Conservation (phyloP, 2,329 filamentous ascomycete genomes). For the Diplodia corticola region DNA sequence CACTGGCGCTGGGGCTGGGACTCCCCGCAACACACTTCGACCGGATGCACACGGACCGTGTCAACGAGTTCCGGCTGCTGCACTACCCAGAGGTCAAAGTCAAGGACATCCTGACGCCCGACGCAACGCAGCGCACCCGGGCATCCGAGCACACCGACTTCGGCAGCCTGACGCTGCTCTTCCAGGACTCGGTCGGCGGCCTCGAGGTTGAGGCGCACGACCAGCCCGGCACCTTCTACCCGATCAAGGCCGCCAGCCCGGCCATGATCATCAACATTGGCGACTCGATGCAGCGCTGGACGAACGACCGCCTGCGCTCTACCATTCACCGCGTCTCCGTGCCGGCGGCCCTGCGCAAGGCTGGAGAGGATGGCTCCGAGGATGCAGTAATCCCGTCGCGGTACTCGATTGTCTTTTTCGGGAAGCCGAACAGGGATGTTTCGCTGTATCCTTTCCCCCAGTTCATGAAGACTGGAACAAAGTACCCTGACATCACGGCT, state of each 20-base stretch:
- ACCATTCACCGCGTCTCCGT: background rate
- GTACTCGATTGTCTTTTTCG: background rate
- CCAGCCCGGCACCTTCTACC: conserved; percentile 33
- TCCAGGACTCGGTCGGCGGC: conserved; percentile 44
- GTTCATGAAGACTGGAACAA: background rate
- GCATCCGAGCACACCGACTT: conserved; percentile 41
- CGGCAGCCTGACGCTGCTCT: conserved; percentile 44
- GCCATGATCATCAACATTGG: conserved; percentile 33
- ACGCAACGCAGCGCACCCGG: background rate
- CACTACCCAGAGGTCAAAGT: background rate
- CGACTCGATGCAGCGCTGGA: conserved; percentile 44
- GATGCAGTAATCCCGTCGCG: background rate
- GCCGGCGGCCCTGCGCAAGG: background rate
- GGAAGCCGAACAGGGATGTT: background rate
- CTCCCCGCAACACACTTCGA: background rate
- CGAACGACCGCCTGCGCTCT: background rate
- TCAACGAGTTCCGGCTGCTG: background rate
- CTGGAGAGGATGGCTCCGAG: background rate
- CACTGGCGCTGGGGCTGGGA: background rate
- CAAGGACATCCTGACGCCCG: background rate
- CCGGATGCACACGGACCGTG: background rate
- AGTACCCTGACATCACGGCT: no score
- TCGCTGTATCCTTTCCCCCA: background rate
- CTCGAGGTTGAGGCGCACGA: conserved; percentile 41
- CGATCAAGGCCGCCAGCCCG: conserved; percentile 31